phyloP scores from a whole-genome alignment of 2,329 filamentous ascomycete species.

The Pleurostoma richardsiae region DNA sequence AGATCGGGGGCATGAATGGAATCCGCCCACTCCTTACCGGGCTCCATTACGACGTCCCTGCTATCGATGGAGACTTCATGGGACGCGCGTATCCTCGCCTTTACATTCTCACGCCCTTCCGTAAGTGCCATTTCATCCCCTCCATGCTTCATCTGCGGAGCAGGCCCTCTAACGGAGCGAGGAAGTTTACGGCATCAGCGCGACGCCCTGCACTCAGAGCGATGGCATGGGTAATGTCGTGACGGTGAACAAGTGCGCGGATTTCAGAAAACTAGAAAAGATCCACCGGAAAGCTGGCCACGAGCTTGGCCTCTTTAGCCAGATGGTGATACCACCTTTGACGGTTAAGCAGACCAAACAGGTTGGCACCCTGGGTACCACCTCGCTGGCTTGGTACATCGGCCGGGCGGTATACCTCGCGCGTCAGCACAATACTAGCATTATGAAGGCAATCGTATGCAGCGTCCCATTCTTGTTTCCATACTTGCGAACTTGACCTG shows the following conservation, averaged over 20 bases:
- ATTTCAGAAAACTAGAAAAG: not conserved
- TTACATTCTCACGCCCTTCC: not conserved
- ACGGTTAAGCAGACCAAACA: not conserved
- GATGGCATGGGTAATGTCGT: not conserved
- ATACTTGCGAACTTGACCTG: not conserved
- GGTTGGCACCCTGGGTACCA: conserved; percentile 19
- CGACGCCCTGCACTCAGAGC: not conserved
- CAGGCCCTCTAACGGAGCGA: not conserved
- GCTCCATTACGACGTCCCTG: conserved; percentile 27
- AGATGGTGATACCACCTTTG: not conserved
- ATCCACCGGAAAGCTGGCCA: not conserved
- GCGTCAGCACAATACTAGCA: not conserved
- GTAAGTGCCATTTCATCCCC: not conserved
- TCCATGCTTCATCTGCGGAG: not conserved
- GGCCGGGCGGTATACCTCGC: conserved; percentile 24
- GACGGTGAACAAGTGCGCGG: not conserved
- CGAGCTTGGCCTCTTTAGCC: not conserved
- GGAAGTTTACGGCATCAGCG: not conserved
- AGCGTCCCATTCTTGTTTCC: not conserved
- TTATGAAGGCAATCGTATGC: not conserved
- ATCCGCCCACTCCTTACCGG: conserved; percentile 32
- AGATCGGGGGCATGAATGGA: conserved; percentile 52
- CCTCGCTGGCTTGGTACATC: conserved; percentile 37
- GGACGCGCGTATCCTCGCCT: conserved; percentile 20
- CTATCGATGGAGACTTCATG: conserved; percentile 22